Base-by-base conservation (phyloP, 345 rosid genomes). In the Acer negundo region DNA sequence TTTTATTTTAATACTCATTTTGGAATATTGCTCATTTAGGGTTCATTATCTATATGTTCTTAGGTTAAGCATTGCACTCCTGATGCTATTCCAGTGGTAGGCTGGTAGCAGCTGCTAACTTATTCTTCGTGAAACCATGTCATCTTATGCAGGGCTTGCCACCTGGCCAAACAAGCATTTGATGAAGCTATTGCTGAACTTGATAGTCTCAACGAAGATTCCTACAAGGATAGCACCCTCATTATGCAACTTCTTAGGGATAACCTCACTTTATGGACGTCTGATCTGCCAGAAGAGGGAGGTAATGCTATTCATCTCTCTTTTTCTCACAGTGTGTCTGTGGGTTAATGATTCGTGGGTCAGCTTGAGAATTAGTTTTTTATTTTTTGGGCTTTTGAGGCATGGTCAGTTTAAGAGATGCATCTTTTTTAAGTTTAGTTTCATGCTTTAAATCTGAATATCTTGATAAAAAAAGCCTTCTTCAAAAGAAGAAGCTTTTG, bases 161-260 rank as follows among this genome's bases (percentile, higher is more conserved):
- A 88, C 78, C 87, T 91, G 84, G 96, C 97, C 40, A 93, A 93
- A 75, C 87, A 87, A 85, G 97, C 98, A 71, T 92, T 92, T 86
- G 98, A 94, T 81, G 95, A 90, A 75, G 97, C 97, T 74, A 90
- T 92, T 23, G 86, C 95, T 1, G 97, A 94, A 83, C 88, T 92
- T 53, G 95, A 94, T 81, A 94, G 92, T 88, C 94, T 94, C 59
- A 91, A 86, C 55, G 98, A 92, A 82, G 97, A 94, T 20, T 90
- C 97, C 2, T 92, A 92, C 86, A 94, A 92, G 84, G 98, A 92
- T 76, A 90, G 95, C 84, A 94, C 97, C 46, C 93, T 92, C 12
- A 92, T 92, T 78, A 89, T 94, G 98, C 97, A 92, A 77, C 95
- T 92, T 81, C 93, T 94, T 16, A 87, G 98, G 87, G 98, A 94